Conservation (phyloP, 371 early-diverging fungal species). For the Syncephalastrum monosporum region DNA sequence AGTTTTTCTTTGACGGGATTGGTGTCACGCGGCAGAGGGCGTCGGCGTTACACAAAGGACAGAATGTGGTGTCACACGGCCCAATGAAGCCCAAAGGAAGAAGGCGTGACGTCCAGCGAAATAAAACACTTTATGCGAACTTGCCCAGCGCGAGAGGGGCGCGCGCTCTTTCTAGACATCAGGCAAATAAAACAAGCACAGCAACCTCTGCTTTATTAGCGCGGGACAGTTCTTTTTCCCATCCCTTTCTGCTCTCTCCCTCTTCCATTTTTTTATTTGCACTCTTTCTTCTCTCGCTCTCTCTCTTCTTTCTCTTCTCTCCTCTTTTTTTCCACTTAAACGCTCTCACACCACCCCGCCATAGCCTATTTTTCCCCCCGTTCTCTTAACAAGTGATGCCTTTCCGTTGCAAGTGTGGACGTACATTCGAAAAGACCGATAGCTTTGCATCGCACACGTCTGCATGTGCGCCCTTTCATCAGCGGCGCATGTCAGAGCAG, state of each 20-base stretch:
- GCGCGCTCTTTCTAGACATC: no score
- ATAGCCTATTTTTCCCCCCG: neutral
- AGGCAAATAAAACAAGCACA: no score
- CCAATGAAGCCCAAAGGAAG: no score
- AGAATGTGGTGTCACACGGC: no score
- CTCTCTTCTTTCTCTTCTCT: slow-evolving; percentile 1
- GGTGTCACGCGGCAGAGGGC: no score
- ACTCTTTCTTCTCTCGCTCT: neutral
- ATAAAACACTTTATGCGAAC: no score
- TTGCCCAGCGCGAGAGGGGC: no score
- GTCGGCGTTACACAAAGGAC: no score
- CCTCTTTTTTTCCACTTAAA: neutral
- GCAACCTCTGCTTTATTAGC: no score
- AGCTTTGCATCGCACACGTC: slow-evolving; percentile 49
- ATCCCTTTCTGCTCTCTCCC: slow-evolving; percentile 7
- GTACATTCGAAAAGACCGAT: slow-evolving; percentile 50
- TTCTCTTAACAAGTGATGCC: slow-evolving; percentile 31
- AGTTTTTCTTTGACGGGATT: no score
- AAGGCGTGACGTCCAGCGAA: no score
- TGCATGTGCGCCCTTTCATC: slow-evolving; percentile 50
- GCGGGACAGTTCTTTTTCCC: slow-evolving; percentile 8
- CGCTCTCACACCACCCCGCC: no score
- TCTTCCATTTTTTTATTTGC: slow-evolving; percentile 12
- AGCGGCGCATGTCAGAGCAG: slow-evolving; percentile 38
- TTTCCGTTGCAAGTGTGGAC: slow-evolving; percentile 43